A percentile compares a stretch with the other conserved stretches of the same genome.
phyloP scores from a whole-genome alignment of 768 basidiomycete species.

The Suillus ampliporus region DNA sequence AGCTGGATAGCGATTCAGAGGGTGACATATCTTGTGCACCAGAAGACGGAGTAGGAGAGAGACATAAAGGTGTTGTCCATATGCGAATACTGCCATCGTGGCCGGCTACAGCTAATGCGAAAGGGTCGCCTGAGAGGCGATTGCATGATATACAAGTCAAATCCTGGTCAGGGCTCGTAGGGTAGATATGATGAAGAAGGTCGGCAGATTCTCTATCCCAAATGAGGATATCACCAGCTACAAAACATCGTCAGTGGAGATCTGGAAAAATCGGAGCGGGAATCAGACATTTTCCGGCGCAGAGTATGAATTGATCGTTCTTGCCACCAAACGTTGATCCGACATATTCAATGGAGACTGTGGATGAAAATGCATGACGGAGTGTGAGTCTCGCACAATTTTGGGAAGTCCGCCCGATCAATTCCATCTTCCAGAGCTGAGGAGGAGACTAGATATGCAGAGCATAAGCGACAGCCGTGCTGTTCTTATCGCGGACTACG shows the following conservation, averaged over 20 bases:
- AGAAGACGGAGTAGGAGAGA: not conserved
- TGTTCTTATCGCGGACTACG: not conserved
- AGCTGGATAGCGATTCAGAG: constrained; percentile 14
- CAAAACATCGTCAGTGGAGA: constrained; percentile 10
- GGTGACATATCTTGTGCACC: not conserved
- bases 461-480: not conserved
- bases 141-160: constrained; percentile 86
- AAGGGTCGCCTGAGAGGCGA: constrained; percentile 54
- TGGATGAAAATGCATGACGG: constrained; percentile 78
- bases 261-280: not conserved
- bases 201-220: constrained; percentile 85
- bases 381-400: constrained; percentile 38
- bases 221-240: constrained; percentile 83
- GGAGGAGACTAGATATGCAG: constrained; percentile 59
- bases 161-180: constrained; percentile 64
- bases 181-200: constrained; percentile 70
- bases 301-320: constrained; percentile 78
- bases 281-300: constrained; percentile 71
- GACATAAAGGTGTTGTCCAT: constrained; percentile 54
- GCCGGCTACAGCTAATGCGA: constrained; percentile 71
- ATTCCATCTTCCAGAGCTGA: constrained; percentile 76
- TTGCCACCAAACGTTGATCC: constrained; percentile 85
- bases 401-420: constrained; percentile 54
- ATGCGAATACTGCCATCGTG: constrained; percentile 78
- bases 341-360: constrained; percentile 72